These are phyloP conservation scores for Nissolia schottii DNA, from an alignment of 306 rosid species.

Conservation along the genomic window DNA sequence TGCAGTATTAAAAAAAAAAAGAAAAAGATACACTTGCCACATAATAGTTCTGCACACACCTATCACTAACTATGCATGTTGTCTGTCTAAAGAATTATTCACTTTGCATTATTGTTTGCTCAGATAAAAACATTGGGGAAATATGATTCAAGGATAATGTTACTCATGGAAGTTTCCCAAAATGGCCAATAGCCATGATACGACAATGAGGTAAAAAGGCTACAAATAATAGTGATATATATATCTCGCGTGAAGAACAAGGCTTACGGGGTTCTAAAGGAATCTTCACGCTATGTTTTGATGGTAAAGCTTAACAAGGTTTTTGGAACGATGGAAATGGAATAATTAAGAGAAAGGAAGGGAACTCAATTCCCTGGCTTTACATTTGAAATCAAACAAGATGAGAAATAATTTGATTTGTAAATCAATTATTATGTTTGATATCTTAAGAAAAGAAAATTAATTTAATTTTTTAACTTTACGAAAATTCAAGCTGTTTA, in stretches of 20 bases:
- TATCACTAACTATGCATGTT: background rate
- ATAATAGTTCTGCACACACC: background rate
- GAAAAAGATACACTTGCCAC: background rate
- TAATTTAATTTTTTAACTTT: too few species aligned
- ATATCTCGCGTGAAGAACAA: slow-evolving; percentile 5
- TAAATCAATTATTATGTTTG: too few species aligned
- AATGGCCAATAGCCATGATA: background rate
- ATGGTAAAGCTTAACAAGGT: background rate
- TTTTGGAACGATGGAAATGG: background rate
- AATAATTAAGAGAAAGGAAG: background rate
- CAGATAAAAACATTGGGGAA: background rate
- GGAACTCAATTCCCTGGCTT: background rate
- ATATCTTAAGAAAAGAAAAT: too few species aligned
- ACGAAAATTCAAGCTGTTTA: too few species aligned
- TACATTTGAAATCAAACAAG: too few species aligned
- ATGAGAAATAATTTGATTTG: too few species aligned
- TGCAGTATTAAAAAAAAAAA: too few species aligned
- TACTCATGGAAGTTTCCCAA: background rate
- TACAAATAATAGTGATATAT: too few species aligned
- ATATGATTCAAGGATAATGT: background rate
- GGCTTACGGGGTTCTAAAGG: slow-evolving; percentile 8
- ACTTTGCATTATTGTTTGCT: background rate
- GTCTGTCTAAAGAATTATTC: background rate
- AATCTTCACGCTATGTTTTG: slow-evolving; percentile 26
- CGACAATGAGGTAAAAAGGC: background rate